These are phyloP conservation scores for Geotrichum citri-aurantii DNA, from an alignment of 1,139 yeast genomes.

Conservation along the genomic window DNA sequence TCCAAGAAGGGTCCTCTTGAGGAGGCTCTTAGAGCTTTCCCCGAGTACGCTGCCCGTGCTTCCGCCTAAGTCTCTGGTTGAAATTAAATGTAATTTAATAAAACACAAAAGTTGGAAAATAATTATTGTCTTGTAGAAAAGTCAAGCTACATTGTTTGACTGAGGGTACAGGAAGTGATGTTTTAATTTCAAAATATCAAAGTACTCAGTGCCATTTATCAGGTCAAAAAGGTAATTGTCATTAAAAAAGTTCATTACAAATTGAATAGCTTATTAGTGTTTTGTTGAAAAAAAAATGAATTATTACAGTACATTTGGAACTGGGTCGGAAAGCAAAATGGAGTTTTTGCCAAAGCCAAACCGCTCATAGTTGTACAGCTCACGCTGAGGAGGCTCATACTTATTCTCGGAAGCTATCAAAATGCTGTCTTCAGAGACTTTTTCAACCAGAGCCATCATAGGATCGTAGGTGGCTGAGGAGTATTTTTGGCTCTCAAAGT, in stretches of 20 bases:
- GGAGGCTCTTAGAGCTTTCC: conserved; percentile 90
- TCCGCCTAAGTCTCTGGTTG: conserved; percentile 3
- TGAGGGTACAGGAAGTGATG: no score
- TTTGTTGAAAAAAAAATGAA: neutral
- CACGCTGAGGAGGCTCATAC: neutral
- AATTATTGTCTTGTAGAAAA: neutral
- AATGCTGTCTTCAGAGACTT: neutral
- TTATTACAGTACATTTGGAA: neutral
- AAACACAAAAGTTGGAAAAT: neutral
- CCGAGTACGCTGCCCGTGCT: conserved; percentile 56
- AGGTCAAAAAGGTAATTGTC: no score
- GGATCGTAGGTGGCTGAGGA: neutral
- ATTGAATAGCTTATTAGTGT: neutral
- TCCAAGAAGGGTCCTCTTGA: conserved; percentile 94
- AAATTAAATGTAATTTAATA: neutral
- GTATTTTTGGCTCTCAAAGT: neutral
- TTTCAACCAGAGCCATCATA: neutral
- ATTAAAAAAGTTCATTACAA: neutral
- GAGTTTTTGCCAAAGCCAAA: neutral
- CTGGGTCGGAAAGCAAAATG: neutral
- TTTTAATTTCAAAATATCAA: no score
- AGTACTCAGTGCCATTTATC: no score
- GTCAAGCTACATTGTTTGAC: neutral
- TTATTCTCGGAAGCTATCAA: neutral
- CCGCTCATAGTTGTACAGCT: neutral